A percentile compares a stretch with the other conserved stretches of the same genome.
Evolutionary conservation across 1,284 basidiomycete species (phyloP).

Genomic region (Chalciporus sp.): DNA sequence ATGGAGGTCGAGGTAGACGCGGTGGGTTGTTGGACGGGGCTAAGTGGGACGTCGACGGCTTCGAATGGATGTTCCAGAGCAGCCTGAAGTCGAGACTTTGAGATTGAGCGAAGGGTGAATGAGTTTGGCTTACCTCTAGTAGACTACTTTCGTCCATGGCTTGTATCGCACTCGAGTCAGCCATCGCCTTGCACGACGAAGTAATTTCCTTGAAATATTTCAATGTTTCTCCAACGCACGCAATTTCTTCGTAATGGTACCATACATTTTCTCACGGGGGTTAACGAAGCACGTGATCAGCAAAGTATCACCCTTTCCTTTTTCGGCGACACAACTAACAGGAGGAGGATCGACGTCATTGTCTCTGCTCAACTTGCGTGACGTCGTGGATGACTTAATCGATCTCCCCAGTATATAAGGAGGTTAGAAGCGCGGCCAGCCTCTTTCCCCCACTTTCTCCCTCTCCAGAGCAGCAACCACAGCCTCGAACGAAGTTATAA

Average conservation of each 20-base stretch:
- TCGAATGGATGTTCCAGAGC: conserved; percentile 33
- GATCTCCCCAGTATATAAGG: conserved; percentile 18
- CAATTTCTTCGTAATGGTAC: neutral
- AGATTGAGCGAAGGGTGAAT: neutral
- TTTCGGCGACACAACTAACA: neutral
- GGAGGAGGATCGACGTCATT: conserved; percentile 23
- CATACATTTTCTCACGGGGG: conserved; percentile 7
- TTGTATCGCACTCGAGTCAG: conserved; percentile 26
- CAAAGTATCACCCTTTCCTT: neutral
- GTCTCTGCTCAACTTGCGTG: neutral
- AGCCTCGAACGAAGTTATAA: neutral
- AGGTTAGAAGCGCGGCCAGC: neutral
- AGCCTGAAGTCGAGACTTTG: conserved; percentile 15
- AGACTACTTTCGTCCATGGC: conserved; percentile 27
- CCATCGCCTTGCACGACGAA: conserved; percentile 14
- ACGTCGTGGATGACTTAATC: conserved; percentile 20
- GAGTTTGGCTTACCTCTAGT: conserved; percentile 26
- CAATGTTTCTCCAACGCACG: neutral
- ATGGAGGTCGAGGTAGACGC: conserved; percentile 6
- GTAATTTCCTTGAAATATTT: too few species aligned
- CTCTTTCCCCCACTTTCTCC: neutral
- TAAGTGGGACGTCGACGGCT: conserved; percentile 26
- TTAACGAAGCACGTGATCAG: conserved; percentile 11
- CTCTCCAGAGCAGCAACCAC: neutral
- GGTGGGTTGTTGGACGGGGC: conserved; percentile 15